Evolutionary conservation across 441 rosid genomes (phyloP).

Genomic region (Populus hybrid): DNA sequence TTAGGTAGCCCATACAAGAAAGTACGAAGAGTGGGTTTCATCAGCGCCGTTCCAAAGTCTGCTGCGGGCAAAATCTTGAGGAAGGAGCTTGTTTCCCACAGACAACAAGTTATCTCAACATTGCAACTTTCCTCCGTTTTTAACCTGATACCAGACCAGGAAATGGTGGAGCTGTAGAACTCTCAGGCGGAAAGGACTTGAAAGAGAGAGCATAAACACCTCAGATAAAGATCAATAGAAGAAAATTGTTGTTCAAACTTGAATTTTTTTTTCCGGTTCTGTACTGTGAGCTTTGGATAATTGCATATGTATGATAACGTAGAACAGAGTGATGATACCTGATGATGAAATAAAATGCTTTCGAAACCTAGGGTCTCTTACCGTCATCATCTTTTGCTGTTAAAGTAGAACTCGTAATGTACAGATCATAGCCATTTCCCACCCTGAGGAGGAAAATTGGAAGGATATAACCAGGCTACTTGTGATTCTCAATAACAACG

Average conservation of each 20-base stretch:
- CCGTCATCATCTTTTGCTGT: neutral
- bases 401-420: neutral
- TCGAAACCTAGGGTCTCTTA: neutral
- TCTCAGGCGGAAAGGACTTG: neutral
- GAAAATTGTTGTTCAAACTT: neutral
- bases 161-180: neutral
- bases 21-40: slow-evolving; percentile 51
- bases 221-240: neutral
- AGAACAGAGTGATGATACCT: neutral
- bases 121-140: slow-evolving; percentile 19
- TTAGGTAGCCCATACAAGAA: slow-evolving; percentile 74
- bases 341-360: neutral
- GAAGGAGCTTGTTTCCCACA: slow-evolving; percentile 45
- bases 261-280: neutral
- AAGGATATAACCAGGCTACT: neutral
- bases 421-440: neutral
- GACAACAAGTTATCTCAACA: slow-evolving; percentile 32
- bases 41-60: slow-evolving; percentile 51
- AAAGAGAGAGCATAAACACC: neutral
- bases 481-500: neutral
- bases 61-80: slow-evolving; percentile 67
- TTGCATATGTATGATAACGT: neutral
- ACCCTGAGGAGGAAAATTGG: neutral
- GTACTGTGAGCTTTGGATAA: neutral
- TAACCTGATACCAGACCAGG: neutral